phyloP scores from a whole-genome alignment of 2,329 filamentous ascomycete species.

The Aspergillus intermedius region DNA sequence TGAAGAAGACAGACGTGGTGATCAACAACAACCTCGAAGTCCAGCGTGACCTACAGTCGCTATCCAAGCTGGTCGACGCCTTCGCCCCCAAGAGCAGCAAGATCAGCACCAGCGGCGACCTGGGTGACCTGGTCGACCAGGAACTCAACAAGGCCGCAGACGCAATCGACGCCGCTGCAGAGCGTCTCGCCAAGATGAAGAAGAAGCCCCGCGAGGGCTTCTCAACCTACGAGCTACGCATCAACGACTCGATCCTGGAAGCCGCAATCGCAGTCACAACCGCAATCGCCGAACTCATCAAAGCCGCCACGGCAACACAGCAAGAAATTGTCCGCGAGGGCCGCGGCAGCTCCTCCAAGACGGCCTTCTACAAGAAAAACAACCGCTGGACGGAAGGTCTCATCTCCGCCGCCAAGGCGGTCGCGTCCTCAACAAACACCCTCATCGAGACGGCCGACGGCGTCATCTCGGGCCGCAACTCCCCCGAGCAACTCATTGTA shows the following conservation, averaged over 20 bases:
- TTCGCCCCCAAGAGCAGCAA: conserved; percentile 85
- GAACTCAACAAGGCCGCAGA: conserved; percentile 91
- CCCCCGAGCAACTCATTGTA: conserved; percentile 93
- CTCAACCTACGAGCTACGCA: conserved; percentile 91
- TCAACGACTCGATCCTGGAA: conserved; percentile 90
- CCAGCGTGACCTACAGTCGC: conserved; percentile 83
- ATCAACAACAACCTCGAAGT: conserved; percentile 97
- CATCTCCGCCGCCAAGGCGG: conserved; percentile 94
- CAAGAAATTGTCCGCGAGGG: conserved; percentile 95
- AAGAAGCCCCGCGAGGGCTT: conserved; percentile 96
- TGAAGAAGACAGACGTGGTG: conserved; percentile 93
- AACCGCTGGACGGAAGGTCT: conserved; percentile 98
- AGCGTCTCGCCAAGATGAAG: conserved; percentile 81
- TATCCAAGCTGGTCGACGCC: conserved; percentile 87
- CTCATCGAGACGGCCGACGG: conserved; percentile 97
- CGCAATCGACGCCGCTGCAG: conserved; percentile 86
- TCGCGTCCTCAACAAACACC: conserved; percentile 86
- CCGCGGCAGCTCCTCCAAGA: conserved; percentile 75
- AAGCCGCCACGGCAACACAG: conserved; percentile 85
- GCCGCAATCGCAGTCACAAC: conserved; percentile 89
- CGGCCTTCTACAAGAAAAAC: conserved; percentile 99
- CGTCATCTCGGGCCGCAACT: conserved; percentile 85
- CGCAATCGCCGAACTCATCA: conserved; percentile 89
- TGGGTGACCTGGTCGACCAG: conserved; percentile 86
- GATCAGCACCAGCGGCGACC: conserved; percentile 70